Percentiles rank a stretch among this genome's conserved stretches.
phyloP scores from a whole-genome alignment of 257 asterid genomes.

The Solanum clarkiae region DNA sequence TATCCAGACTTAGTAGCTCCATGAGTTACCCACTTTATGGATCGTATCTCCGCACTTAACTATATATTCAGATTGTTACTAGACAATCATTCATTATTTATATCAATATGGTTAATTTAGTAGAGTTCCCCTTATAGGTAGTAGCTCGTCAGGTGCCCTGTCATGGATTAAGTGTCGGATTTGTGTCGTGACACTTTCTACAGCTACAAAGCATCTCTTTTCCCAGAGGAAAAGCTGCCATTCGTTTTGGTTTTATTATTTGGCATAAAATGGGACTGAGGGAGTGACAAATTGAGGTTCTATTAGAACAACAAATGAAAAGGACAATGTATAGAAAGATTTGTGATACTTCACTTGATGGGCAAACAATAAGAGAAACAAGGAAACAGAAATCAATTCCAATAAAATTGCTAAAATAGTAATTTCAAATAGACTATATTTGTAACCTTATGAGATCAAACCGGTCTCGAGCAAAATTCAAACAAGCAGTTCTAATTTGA shows the following conservation, averaged over 20 bases:
- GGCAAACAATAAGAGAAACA: background rate
- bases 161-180: background rate
- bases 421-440: background rate
- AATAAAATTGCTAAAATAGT: background rate
- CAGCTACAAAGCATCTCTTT: background rate
- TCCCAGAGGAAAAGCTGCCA: background rate
- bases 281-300: background rate
- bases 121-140: background rate
- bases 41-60: background rate
- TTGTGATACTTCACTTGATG: background rate
- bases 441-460: slow-evolving; percentile 60
- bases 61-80: background rate
- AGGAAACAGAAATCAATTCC: background rate
- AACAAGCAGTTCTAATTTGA: slow-evolving; percentile 62
- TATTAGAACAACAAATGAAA: background rate
- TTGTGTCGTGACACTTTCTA: background rate
- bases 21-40: background rate
- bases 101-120: background rate
- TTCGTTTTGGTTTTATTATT: background rate
- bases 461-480: slow-evolving; percentile 69
- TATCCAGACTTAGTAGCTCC: background rate
- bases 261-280: background rate
- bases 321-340: background rate
- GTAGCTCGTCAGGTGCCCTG: background rate
- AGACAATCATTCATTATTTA: background rate